phyloP scores from a whole-genome alignment of 2,329 filamentous ascomycete species.

The Colletotrichum paranaense region DNA sequence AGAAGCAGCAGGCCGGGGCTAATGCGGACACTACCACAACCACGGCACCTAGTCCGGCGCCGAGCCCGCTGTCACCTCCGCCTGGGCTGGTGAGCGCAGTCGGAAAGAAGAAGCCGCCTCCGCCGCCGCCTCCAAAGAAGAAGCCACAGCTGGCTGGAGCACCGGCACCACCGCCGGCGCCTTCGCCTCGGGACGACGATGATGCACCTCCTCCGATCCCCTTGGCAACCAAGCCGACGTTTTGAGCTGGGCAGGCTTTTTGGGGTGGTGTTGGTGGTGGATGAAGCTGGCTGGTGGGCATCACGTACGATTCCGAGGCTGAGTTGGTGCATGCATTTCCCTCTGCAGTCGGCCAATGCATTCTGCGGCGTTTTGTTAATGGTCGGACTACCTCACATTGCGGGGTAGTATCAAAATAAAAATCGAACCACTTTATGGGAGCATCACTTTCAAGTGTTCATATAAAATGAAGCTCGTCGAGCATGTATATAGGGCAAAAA shows the following conservation, averaged over 20 bases:
- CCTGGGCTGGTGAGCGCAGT: slow-evolving; percentile 37
- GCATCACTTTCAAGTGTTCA: neutral
- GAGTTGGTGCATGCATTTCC: neutral
- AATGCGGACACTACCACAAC: neutral
- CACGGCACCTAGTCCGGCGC: neutral
- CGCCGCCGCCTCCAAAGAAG: slow-evolving; percentile 65
- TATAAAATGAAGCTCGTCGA: neutral
- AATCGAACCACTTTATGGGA: neutral
- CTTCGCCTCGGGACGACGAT: slow-evolving; percentile 40
- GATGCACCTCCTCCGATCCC: slow-evolving; percentile 63
- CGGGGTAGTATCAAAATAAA: neutral
- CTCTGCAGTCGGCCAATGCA: slow-evolving; percentile 5
- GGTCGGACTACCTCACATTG: slow-evolving; percentile 2
- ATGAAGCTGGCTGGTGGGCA: neutral
- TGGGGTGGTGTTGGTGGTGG: neutral
- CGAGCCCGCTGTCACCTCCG: slow-evolving; percentile 21
- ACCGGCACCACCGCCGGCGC: slow-evolving; percentile 23
- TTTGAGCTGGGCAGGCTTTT: slow-evolving; percentile 45
- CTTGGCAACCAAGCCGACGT: slow-evolving; percentile 60
- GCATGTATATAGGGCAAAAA: neutral
- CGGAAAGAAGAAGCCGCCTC: slow-evolving; percentile 65
- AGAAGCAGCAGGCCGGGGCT: slow-evolving; percentile 15
- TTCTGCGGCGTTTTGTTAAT: slow-evolving; percentile 24
- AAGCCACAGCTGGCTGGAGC: slow-evolving; percentile 52
- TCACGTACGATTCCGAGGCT: neutral